Base-by-base conservation (phyloP, 345 rosid genomes). In the Dovyalis caffra region DNA sequence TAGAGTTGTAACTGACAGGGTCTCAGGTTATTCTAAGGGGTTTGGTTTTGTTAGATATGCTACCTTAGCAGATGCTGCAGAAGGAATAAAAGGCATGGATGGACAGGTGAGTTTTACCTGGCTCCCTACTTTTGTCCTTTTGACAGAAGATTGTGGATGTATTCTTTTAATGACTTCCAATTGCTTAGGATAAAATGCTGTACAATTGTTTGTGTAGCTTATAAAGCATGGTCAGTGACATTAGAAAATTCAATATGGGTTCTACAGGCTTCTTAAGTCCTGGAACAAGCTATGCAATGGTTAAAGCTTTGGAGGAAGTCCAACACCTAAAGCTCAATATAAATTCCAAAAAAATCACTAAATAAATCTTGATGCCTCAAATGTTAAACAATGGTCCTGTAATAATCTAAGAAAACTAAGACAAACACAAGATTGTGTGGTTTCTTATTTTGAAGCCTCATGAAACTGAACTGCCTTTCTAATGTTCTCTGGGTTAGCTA, bases 21-120 rank as follows among this genome's bases (percentile, higher is more conserved):
- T 73, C 57, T 89, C 98, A 11, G 97, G 97, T 71, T 89, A 84
- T 83, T 93, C 98, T 1, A 93, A 90, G 84, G 99, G 99, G 15
- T 95, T 87, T 85, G 98, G 98, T 66, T 95, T 95, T 83, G 97
- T 95, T 58, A 88, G 84, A 74, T 93, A 93, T 79, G 82, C 87
- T 62, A 88, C 86, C 32, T 45, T 91, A 66, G 95, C 93, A 69
- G 97, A 90, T 76, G 97, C 99, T 82, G 88, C 87, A 6, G 90
- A 90, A 82, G 99, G 95, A 57, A 87, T 86, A 26, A 86, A 88
- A 71, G 97, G 91, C 69, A 91, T 95, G 97, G 90, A 93, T 86
- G 99, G 98, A 34, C 86, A 93, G 90, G 99, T 95, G 75, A 68
- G 86, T 69, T 18, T 32, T 16, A 4, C 10, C 34, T 2, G 21